Evolutionary conservation across 2,329 filamentous ascomycete genomes (phyloP), one percentile per base, ranked within the genome.

Genomic region (Colletotrichum liaoningense): DNA sequence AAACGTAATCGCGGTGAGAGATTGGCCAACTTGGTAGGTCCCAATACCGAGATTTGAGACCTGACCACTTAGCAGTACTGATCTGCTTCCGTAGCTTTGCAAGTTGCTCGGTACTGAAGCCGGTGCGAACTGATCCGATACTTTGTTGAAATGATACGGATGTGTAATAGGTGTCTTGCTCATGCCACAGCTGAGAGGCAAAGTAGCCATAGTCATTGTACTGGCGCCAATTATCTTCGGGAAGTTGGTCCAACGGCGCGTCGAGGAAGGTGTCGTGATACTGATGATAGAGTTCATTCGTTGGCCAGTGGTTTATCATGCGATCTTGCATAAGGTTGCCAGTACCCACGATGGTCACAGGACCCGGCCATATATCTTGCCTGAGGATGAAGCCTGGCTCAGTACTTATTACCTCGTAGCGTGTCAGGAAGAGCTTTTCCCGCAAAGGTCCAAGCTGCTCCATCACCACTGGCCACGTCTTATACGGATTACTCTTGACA

Each of bases 331-430:
- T 87, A 3, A 67, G 14, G 74, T 89, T 88, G 9, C 93, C 93
- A 1, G 91, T 93, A 1, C 88, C 91, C 2, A 94, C 91, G 1
- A 94, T 87, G 0, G 92, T 94, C 33, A 95, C 81, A 0, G 91
- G 89, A 1, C 92, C 63, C 5, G 60, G 67, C 67, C 54, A 70
- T 5, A 59, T 9, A 19, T 22, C 8, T 26, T 65, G 60, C 22
- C 19, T 65, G 2, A 22, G 9, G 2, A 11, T 19, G 16, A 64
- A 60, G 3, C 56, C 38, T 4, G 62, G 84, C 26, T 82, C 78
- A 49, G 88, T 79, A 2, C 82, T 78, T 11, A 26, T 28, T 7
- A 24, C 26, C 42, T 89, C 83, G 63, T 88, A 86, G 70, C 83
- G 85, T 14, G 85, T 87, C 16, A 92, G 79, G 85, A 86, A 94